phyloP scores from a whole-genome alignment of 2,329 filamentous ascomycete species.

The Cordyceps javanica region DNA sequence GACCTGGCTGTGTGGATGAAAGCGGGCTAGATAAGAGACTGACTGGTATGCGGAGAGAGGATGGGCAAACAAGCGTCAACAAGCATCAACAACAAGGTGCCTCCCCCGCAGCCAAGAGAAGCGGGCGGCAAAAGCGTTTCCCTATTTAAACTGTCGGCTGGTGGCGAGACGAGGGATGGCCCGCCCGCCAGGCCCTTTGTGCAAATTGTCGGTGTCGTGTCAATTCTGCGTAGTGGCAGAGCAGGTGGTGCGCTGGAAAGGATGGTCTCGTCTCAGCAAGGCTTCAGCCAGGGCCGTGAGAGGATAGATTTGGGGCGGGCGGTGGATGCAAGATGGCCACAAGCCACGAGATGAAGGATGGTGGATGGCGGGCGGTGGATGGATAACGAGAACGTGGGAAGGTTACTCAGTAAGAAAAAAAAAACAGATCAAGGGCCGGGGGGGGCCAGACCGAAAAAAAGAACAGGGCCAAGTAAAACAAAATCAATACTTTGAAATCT shows the following conservation, averaged over 20 bases:
- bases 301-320: not conserved
- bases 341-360: constrained; percentile 1
- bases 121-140: no score
- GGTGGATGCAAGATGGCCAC: not conserved
- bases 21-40: not conserved
- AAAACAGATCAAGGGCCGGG: not conserved
- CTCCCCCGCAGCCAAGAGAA: not conserved
- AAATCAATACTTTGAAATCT: not conserved
- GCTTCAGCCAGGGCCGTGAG: not conserved
- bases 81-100: no score
- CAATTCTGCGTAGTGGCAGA: not conserved
- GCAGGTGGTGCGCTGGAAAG: not conserved
- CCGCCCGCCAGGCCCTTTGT: not conserved
- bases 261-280: no score
- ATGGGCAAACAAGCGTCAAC: not conserved
- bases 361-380: no score
- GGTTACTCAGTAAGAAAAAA: no score
- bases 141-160: no score
- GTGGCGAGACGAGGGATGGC: no score
- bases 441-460: not conserved
- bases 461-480: not conserved
- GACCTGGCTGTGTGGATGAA: not conserved
- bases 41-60: not conserved
- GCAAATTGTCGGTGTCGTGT: not conserved
- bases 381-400: not conserved